Base-by-base conservation (phyloP, 257 asterid species). In the Solanum paucissectum region DNA sequence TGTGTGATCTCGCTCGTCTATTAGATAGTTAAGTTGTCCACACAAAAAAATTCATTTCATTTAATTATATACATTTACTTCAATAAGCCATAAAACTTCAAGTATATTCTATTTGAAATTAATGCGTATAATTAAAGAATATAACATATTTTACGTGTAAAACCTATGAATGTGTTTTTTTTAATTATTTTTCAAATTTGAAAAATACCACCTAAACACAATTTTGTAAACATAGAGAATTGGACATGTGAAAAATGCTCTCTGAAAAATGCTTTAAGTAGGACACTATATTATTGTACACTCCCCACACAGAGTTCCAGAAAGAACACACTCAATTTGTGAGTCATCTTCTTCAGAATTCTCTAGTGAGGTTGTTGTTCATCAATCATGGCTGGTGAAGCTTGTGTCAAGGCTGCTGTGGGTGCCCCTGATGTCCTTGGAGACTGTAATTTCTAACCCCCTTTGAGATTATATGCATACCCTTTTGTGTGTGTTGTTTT, bases 351-450 rank as follows among this genome's bases (percentile, higher is more conserved):
- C 49, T 73, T 9, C 42, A 9, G 81, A 72, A 12, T 12, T 18
- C 34, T 69, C 36, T 12, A 9, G 52, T 68, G 20, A 38, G 23
- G 9, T 14, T n/a, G 6, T n/a, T 71, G 52, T 73, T 14, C 11
- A 52, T 60, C 88, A 82, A 94, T 90, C 44, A 95, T 95, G 98
- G 98, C 94, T n/a, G 90, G 93, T 37, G 98, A 95, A 89, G 44
- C 92, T 86, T 91, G 93, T 89, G 96, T 92, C 29, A 95, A 95
- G 92, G 98, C 96, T 81, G 98, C 98, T 86, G 11, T 85, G 21
- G 98, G 96, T 64, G 93, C 93, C 34, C 96, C 97, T 42, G 89
- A 91, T 75, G 36, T 88, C 20, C 95, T 90, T 12, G 98, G 98
- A 86, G 98, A 94, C 92, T 95, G 98, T 95, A 93, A 86, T 84